Conservation (phyloP, 768 basidiomycete genomes). For the Cyathus striatus region DNA sequence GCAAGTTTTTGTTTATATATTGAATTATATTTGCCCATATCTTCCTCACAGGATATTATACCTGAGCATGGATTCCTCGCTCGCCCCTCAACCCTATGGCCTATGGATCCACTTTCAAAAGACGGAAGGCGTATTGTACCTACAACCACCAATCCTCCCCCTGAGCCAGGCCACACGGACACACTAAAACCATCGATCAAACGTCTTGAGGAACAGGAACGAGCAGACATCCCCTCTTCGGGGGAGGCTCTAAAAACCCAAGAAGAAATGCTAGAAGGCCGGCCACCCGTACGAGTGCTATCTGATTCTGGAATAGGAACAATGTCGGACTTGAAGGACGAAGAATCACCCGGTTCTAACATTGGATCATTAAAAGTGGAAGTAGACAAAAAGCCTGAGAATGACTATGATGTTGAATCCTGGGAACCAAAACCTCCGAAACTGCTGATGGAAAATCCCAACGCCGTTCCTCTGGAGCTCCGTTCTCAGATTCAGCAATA, state of each 20-base stretch:
- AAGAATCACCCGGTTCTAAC: neutral
- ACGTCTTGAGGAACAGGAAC: slow-evolving; percentile 15
- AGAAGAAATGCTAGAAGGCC: slow-evolving; percentile 23
- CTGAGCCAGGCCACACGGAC: slow-evolving; percentile 45
- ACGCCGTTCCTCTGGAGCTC: slow-evolving; percentile 39
- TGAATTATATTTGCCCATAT: neutral
- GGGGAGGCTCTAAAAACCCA: slow-evolving; percentile 18
- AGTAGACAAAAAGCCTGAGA: neutral
- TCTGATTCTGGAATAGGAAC: neutral
- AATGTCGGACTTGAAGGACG: neutral
- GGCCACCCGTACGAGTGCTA: too few species aligned
- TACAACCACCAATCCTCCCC: slow-evolving; percentile 35
- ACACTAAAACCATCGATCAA: slow-evolving; percentile 30
- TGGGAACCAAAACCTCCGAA: slow-evolving; percentile 56
- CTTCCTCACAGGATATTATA: slow-evolving; percentile 53
- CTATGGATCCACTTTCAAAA: slow-evolving; percentile 33
- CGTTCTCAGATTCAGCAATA: slow-evolving; percentile 74
- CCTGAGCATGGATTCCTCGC: slow-evolving; percentile 58
- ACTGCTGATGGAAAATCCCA: slow-evolving; percentile 45
- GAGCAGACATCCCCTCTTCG: slow-evolving; percentile 7
- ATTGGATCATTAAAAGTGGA: neutral
- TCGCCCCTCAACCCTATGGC: slow-evolving; percentile 57
- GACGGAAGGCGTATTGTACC: slow-evolving; percentile 27
- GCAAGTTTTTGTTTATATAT: slow-evolving; percentile 19
- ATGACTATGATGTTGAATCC: slow-evolving; percentile 22